Evolutionary conservation across 2,329 filamentous ascomycete genomes (phyloP), one percentile per base, ranked within the genome.

Genomic region (Botrytis fabae): DNA sequence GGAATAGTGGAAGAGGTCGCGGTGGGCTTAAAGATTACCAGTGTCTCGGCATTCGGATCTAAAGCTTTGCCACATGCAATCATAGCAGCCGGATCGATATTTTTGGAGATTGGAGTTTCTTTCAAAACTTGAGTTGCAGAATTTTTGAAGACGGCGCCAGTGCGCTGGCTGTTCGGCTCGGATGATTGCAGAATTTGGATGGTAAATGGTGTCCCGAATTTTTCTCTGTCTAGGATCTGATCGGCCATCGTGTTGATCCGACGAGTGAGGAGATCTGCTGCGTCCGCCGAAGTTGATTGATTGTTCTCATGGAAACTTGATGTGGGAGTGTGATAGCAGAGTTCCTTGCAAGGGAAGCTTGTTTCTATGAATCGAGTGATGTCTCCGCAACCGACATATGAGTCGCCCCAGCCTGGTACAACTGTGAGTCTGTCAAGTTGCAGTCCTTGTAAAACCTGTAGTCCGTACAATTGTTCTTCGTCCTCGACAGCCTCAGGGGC

Each of bases 271-370:
- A 20, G 9, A 10, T 9, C 3, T 10, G 22, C 18, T 38, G 32
- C 32, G 25, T n/a, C 28, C 16, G 14, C 22, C 14, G 32, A 22
- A 25, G 32, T 38, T 4, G 16, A 25, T 40, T 38, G 10, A 38
- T n/a, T 9, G 3, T 18, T 63, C 16, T 63, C 61, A 28, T 57
- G 48, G 25, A 68, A 68, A 14, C 35, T 12, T 28, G 64, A 68
- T 20, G 9, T 51, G 28, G 64, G 64, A 32, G 46, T 57, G 16
- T 42, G n/a, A 14, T 28, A 51, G 25, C 38, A 38, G 5, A 68
- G 42, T 22, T 68, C 64, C 14, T 42, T 54, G 35, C 64, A 68
- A 8, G 64, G 64, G 18, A 68, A 68, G 22, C 28, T 51, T 20
- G 46, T 28, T 12, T 22, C 20, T 10, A 42, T 20, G 25, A 68